Base-by-base conservation (phyloP, 345 rosid species). In the Populus tremula region DNA sequence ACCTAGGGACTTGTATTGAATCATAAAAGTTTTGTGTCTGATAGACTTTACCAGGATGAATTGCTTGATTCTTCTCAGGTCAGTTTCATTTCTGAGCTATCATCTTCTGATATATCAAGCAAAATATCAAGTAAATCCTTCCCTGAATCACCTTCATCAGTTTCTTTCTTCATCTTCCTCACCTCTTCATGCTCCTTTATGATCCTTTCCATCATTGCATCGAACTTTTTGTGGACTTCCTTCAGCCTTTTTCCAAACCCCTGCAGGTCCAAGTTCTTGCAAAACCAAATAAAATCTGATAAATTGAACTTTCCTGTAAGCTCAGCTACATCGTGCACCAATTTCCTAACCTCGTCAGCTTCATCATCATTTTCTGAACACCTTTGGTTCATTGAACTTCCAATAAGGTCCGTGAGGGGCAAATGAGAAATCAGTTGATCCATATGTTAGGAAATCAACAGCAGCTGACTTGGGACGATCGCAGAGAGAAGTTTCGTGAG, bases 371-470 rank as follows among this genome's bases (percentile, higher is more conserved):
- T 54, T 1, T 53, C 82, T 2, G 87, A 80, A 79, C 86, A 85
- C 67, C 80, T 86, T 63, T 74, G 64, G 67, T 81, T 75, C 89
- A 90, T 88, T 5, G 87, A 88, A 90, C 87, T 86, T 87, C 93
- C 93, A 90, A 64, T 88, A 86, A 14, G 87, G 79, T 50, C 90
- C 91, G 9, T 85, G 86, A 17, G 90, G 93, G 33, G 91, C 79
- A 59, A 88, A 90, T 10, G 84, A 49, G 80, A 90, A 88, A 80
- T 83, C 89, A 43, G 84, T 79, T 0, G 91, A 88, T 47, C 90
- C 89, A 66, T 90, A 87, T 1, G 91, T 86, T 35, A 87, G 90
- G 82, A 75, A 84, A 75, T 90, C 91, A 5, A 85, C 83, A 1
- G 87, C 87, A 2, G 76, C 53, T 5, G 23, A 18, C 23, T 23